Conservation (phyloP, 2,329 filamentous ascomycete genomes). For the Decorospora gaudefroyi region DNA sequence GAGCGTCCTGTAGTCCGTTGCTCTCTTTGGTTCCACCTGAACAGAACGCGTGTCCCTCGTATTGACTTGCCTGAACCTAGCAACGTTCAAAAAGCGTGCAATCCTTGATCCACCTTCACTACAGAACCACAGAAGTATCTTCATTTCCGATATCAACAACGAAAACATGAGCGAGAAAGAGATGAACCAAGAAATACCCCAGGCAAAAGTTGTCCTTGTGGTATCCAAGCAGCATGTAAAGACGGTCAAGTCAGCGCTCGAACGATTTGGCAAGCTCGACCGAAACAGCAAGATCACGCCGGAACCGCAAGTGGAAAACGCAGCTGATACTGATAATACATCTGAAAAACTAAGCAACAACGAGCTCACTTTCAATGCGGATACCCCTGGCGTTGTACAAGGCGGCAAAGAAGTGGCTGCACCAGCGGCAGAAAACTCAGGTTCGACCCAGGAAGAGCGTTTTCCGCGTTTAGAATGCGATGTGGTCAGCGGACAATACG, state of each 20-base stretch:
- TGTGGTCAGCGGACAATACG: not conserved
- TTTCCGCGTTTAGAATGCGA: not conserved
- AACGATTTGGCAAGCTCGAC: conserved; percentile 36
- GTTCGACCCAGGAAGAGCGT: not conserved
- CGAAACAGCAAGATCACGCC: conserved; percentile 36
- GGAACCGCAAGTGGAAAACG: not conserved
- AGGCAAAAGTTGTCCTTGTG: conserved; percentile 19
- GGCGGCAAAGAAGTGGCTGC: not conserved
- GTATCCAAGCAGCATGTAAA: conserved; percentile 47
- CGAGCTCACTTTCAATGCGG: not conserved
- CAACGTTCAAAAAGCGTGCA: no score
- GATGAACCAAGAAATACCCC: not conserved
- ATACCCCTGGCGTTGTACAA: not conserved
- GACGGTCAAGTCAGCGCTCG: conserved; percentile 46
- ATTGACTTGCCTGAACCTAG: no score
- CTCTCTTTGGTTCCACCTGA: no score
- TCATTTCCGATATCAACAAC: no score
- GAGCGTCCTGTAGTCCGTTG: no score
- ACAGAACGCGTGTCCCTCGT: no score
- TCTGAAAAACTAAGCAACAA: not conserved
- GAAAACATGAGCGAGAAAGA: not conserved
- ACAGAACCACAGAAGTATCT: no score
- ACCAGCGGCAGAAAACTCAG: not conserved
- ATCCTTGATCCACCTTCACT: no score
- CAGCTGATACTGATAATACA: rapidly evolving